These are phyloP conservation scores for Salix caprea DNA, from an alignment of 345 rosid genomes.

Conservation along the genomic window DNA sequence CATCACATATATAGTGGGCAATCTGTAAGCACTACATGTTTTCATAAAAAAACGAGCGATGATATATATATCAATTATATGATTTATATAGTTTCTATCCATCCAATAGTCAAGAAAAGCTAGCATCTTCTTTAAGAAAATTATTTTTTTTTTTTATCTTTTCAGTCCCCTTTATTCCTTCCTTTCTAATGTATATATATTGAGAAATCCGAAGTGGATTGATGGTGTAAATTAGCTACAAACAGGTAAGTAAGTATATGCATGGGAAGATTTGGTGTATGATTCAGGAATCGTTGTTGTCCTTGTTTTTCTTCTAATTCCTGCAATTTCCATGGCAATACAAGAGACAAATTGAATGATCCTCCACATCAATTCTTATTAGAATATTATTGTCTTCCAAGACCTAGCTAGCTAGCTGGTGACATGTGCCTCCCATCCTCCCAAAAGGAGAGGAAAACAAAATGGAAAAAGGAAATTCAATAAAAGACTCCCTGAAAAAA, in stretches of 20 bases:
- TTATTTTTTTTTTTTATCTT: too few species aligned
- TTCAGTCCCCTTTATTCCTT: too few species aligned
- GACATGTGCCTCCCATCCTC: neutral
- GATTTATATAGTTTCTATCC: neutral
- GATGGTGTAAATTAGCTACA: neutral
- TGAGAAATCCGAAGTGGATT: neutral
- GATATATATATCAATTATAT: neutral
- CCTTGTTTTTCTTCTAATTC: neutral
- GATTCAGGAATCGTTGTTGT: neutral
- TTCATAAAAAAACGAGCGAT: neutral
- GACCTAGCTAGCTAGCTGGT: neutral
- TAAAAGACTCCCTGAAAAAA: neutral
- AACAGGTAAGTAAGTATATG: neutral
- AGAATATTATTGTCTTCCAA: slow-evolving; percentile 4
- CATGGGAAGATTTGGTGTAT: neutral
- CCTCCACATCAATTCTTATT: neutral
- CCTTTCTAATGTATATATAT: neutral
- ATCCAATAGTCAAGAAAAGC: too few species aligned
- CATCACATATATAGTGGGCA: neutral
- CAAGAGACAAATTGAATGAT: neutral
- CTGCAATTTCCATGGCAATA: neutral
- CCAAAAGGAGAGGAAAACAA: neutral
- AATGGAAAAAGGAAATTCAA: neutral
- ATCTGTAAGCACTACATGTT: neutral
- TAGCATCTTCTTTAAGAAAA: too few species aligned